Percentiles rank a stretch among this genome's conserved stretches.
phyloP scores from a whole-genome alignment of 345 rosid genomes.

The Syzygium oleosum region DNA sequence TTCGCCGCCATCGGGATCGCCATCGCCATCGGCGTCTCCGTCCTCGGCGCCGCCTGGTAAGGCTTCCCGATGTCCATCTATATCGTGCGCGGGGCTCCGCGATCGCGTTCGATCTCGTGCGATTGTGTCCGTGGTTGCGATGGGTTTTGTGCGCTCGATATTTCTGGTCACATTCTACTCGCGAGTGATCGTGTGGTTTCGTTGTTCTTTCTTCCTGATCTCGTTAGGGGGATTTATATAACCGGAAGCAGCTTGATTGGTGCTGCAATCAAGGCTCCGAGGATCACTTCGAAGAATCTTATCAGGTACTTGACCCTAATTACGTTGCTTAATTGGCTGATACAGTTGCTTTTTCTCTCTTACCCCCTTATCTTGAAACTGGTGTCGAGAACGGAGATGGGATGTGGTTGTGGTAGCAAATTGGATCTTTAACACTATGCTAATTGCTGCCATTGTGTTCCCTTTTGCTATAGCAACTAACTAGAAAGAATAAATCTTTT shows the following conservation, averaged over 20 bases:
- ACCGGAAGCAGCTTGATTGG: constrained; percentile 99
- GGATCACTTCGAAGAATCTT: constrained; percentile 95
- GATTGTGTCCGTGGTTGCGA: background rate
- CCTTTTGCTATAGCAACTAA: background rate
- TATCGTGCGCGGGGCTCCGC: background rate
- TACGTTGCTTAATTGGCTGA: background rate
- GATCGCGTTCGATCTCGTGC: background rate
- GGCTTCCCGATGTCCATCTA: background rate
- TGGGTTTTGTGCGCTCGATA: background rate
- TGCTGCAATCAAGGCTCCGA: constrained; percentile 97
- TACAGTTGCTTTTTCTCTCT: background rate
- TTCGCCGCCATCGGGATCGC: constrained; percentile 96
- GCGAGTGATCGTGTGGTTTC: background rate
- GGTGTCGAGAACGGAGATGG: background rate
- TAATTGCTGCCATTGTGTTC: background rate
- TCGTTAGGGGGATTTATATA: constrained; percentile 82
- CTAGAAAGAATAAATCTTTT: background rate
- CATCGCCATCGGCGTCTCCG: constrained; percentile 90
- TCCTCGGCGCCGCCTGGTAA: constrained; percentile 99
- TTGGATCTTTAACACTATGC: background rate
- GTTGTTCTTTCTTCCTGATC: background rate
- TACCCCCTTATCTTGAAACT: background rate
- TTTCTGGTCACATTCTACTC: background rate
- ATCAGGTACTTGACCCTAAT: constrained; percentile 42
- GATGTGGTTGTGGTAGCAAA: background rate